Percentiles rank a stretch among this genome's conserved stretches.
Conservation (phyloP, 345 rosid genomes). For the Microcos paniculata region DNA sequence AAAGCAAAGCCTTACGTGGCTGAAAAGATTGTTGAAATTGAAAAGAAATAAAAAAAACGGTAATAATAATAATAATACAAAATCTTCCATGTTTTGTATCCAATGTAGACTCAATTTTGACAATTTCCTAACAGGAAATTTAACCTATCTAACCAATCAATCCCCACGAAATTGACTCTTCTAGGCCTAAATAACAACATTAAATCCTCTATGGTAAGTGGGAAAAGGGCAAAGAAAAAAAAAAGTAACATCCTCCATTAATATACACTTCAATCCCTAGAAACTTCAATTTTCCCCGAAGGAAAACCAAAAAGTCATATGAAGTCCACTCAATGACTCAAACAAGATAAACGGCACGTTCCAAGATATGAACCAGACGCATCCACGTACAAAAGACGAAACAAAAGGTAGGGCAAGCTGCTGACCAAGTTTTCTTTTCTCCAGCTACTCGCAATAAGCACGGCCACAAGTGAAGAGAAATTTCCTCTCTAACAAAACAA, state of each 20-base stretch:
- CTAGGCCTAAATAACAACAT: too few relatives aligned
- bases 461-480: conserved; percentile 20
- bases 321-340: neutral
- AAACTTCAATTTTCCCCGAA: neutral
- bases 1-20: neutral
- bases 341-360: too few relatives aligned
- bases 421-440: neutral
- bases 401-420: neutral
- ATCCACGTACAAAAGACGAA: neutral
- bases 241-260: neutral
- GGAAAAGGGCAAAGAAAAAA: neutral
- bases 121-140: too few relatives aligned
- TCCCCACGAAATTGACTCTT: too few relatives aligned
- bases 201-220: too few relatives aligned
- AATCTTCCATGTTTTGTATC: neutral
- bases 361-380: too few relatives aligned
- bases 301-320: neutral
- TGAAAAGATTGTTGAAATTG: neutral
- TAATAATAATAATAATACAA: too few relatives aligned
- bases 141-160: too few relatives aligned
- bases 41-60: neutral
- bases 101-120: neutral
- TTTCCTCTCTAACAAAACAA: neutral
- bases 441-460: neutral
- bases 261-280: neutral